Evolutionary conservation across 768 basidiomycete species (phyloP), one percentile per base, ranked within the genome.

Genomic region (Boletus rubropictus): DNA sequence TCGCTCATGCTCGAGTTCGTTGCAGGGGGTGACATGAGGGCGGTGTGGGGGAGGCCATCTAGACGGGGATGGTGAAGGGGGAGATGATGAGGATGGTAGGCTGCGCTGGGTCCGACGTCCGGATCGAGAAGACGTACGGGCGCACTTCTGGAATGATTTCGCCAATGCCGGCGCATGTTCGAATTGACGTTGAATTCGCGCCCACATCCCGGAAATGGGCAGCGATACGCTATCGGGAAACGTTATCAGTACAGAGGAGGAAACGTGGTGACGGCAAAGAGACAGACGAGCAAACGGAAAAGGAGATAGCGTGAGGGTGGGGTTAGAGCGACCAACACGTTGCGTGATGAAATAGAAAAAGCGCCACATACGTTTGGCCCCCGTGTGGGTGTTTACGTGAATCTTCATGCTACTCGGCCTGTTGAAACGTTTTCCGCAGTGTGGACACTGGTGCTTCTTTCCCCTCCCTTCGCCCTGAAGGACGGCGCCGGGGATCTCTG

Each of bases 111-210:
- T 21, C 22, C 33, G 39, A 61, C 8, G 37, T 59, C 58, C 24
- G 46, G 28, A 44, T 66, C 64, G 0, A 58, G 53, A 0, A 64
- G 36, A 42, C 52, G 60, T 8, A 54, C 41, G 20, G 65, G 50
- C 0, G 54, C 55, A 40, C 56, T 65, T 42, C 62, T 29, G 0
- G 64, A 67, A 51, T 89, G 86, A 61, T 85, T 88, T 37, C 85
- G 73, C 60, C 80, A 82, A 57, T 89, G 87, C 5, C 87, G 72
- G 25, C 87, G 76, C 87, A 89, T 89, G 62, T 89, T 90, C 0
- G 84, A 86, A 60, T 87, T 86, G 39, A 88, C 88, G 53, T 87
- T 89, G 67, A 89, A 89, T 49, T 83, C 78, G 28, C 84, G 76
- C 32, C 82, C 82, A 60, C 86, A 89, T 35, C 80, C 76, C 6